phyloP scores from a whole-genome alignment of 78 protist genomes.

The Andalucia godoyi region DNA sequence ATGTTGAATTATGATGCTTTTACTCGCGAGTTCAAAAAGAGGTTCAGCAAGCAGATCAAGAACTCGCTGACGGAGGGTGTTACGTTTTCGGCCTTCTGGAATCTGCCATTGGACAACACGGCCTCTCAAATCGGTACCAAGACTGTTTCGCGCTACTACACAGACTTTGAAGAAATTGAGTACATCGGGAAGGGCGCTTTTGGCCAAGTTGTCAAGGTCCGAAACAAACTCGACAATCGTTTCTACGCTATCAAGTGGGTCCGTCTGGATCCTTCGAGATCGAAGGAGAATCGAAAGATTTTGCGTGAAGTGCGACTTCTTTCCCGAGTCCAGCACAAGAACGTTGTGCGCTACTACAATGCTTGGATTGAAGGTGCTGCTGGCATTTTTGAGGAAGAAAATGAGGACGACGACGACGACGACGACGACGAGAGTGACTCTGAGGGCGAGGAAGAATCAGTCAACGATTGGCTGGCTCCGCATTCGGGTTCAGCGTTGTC shows the following conservation, averaged over 20 bases:
- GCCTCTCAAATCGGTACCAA: neutral
- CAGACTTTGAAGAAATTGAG: conserved; percentile 11
- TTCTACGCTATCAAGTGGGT: conserved; percentile 7
- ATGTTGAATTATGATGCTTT: neutral
- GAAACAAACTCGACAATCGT: neutral
- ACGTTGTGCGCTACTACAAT: neutral
- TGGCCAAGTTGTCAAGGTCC: conserved; percentile 12
- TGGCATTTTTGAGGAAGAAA: neutral
- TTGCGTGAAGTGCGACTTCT: neutral
- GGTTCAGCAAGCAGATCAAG: neutral
- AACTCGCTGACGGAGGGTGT: neutral
- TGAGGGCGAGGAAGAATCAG: no score
- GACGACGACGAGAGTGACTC: neutral
- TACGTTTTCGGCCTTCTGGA: neutral
- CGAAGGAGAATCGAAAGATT: neutral
- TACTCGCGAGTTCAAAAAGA: neutral
- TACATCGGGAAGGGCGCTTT: conserved; percentile 11
- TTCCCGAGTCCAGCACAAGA: neutral
- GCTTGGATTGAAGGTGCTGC: neutral
- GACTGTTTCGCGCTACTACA: neutral
- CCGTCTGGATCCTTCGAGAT: neutral
- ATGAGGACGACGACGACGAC: neutral
- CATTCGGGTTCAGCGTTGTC: no score
- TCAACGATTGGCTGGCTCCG: no score
- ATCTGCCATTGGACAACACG: neutral